Percentiles rank a stretch among this genome's conserved stretches.
Conservation (phyloP, 2,329 filamentous ascomycete species). For the Nemania diffusa region DNA sequence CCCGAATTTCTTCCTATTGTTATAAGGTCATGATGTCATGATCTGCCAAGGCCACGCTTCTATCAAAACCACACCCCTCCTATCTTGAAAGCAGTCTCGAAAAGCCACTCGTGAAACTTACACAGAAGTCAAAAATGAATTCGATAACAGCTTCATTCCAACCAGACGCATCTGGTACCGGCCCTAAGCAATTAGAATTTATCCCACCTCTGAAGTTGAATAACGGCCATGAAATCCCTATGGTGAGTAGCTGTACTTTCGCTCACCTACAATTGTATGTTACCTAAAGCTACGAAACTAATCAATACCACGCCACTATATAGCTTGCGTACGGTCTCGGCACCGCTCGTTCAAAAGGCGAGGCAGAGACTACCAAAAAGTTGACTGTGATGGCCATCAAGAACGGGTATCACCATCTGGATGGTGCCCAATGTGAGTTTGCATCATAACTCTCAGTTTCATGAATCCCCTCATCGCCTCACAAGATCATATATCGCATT, state of each 20-base stretch:
- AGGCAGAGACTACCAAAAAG: slow-evolving; percentile 65
- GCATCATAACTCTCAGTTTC: background rate
- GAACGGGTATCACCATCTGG: slow-evolving; percentile 77
- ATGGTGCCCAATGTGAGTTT: slow-evolving; percentile 74
- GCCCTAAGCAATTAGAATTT: slow-evolving; percentile 55
- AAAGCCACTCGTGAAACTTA: too few species aligned
- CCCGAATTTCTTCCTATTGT: background rate
- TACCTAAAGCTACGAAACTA: slow-evolving; percentile 1
- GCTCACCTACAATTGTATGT: background rate
- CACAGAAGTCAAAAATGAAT: slow-evolving; percentile 51
- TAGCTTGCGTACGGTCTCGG: slow-evolving; percentile 78
- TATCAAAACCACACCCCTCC: background rate
- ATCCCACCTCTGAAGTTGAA: slow-evolving; percentile 75
- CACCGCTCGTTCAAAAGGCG: slow-evolving; percentile 71
- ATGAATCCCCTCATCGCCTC: background rate
- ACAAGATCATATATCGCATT: background rate
- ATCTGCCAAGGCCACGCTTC: background rate
- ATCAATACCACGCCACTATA: slow-evolving; percentile 10
- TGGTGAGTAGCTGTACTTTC: slow-evolving; percentile 58
- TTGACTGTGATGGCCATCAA: slow-evolving; percentile 71
- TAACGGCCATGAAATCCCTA: slow-evolving; percentile 77
- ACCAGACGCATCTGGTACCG: slow-evolving; percentile 53
- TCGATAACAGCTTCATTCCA: slow-evolving; percentile 55
- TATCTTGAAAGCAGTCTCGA: background rate
- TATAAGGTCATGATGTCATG: background rate